Evolutionary conservation across 352 stramenopile species (phyloP).

Genomic region (Phytophthora macrochlamydospora): DNA sequence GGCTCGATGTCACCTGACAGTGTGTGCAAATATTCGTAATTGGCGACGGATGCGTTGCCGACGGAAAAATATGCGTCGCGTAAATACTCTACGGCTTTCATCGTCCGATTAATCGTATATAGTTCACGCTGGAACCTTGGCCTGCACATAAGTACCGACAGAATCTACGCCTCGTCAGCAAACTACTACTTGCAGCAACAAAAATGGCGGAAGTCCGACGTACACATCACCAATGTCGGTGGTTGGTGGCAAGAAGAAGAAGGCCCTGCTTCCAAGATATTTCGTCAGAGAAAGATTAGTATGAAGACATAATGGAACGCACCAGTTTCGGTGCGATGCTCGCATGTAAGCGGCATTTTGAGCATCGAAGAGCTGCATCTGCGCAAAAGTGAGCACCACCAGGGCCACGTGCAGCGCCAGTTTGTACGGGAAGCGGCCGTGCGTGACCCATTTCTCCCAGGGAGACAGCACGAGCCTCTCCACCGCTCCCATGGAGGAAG

Average conservation of each 20-base stretch:
- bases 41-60: slow-evolving; percentile 67
- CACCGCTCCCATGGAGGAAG: slow-evolving; percentile 42
- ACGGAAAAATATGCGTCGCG: slow-evolving; percentile 83
- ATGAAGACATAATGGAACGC: not conserved
- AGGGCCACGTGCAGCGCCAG: slow-evolving; percentile 79
- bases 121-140: slow-evolving; percentile 69
- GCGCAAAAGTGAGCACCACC: slow-evolving; percentile 66
- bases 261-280: slow-evolving; percentile 47
- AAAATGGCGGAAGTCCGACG: slow-evolving; percentile 7
- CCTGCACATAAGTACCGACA: slow-evolving; percentile 16
- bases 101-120: slow-evolving; percentile 79
- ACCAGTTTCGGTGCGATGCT: slow-evolving; percentile 86
- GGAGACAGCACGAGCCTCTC: slow-evolving; percentile 77
- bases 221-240: slow-evolving; percentile 60
- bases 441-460: slow-evolving; percentile 75
- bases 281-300: not conserved
- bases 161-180: not conserved
- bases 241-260: slow-evolving; percentile 78
- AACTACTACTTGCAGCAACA: not conserved
- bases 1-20: slow-evolving; percentile 33
- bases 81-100: slow-evolving; percentile 65
- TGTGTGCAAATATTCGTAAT: slow-evolving; percentile 74
- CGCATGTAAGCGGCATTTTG: slow-evolving; percentile 88
- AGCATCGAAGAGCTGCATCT: slow-evolving; percentile 80
- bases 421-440: slow-evolving; percentile 87